A percentile compares a stretch with the other conserved stretches of the same genome.
These are phyloP conservation scores for Meyerozyma guilliermondii DNA, from an alignment of 1,139 yeast genomes.

Conservation along the genomic window DNA sequence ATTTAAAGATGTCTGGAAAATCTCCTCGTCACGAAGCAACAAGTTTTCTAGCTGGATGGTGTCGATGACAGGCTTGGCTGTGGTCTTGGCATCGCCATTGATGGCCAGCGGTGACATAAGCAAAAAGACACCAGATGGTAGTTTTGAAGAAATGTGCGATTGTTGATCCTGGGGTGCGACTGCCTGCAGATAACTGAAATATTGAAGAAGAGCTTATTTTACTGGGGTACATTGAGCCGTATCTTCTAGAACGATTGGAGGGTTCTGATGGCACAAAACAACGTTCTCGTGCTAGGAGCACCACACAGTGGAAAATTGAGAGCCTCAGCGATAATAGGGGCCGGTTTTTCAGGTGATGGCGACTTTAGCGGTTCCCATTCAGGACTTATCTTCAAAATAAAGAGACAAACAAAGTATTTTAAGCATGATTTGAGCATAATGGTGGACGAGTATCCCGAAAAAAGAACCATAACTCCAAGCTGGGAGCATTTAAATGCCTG, in stretches of 20 bases:
- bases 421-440: constrained; percentile 24
- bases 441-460: constrained; percentile 36
- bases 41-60: constrained; percentile 37
- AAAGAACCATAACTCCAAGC: constrained; percentile 4
- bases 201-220: neutral
- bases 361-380: constrained; percentile 23
- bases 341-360: constrained; percentile 5
- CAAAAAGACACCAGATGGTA: neutral
- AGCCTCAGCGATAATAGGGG: constrained; percentile 13
- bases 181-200: neutral
- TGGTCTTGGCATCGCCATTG: constrained; percentile 4
- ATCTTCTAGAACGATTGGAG: constrained; percentile 6
- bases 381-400: constrained; percentile 29
- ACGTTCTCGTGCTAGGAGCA: constrained; percentile 35
- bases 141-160: neutral
- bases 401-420: constrained; percentile 31
- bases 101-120: constrained; percentile 11
- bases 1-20: constrained; percentile 44
- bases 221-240: neutral
- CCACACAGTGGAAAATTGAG: constrained; percentile 35
- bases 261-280: constrained; percentile 18
- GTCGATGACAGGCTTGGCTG: constrained; percentile 12
- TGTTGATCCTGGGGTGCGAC: neutral
- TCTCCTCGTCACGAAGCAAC: constrained; percentile 40
- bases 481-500: constrained; percentile 17